phyloP scores from a whole-genome alignment of 2,329 filamentous ascomycete genomes.

The Penicillium sp. region DNA sequence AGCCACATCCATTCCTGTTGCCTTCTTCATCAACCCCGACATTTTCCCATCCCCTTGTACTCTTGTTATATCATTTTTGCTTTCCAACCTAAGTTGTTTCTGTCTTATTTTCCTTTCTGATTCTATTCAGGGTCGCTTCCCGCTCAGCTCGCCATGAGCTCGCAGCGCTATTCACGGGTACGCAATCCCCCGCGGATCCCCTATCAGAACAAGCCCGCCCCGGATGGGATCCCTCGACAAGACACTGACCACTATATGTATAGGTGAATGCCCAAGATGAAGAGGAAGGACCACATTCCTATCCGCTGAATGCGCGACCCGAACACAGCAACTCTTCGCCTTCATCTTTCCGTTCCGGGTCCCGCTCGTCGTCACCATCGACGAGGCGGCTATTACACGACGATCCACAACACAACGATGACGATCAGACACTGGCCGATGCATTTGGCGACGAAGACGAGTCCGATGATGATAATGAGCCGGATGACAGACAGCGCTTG shows the following conservation, averaged over 20 bases:
- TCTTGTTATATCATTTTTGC: slow-evolving; percentile 18
- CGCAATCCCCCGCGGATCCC: slow-evolving; percentile 25
- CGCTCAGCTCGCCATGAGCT: slow-evolving; percentile 48
- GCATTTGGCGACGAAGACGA: slow-evolving; percentile 84
- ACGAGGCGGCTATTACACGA: slow-evolving; percentile 53
- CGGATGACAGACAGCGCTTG: slow-evolving; percentile 80
- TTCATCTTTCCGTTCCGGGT: slow-evolving; percentile 89
- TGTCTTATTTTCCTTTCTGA: slow-evolving; percentile 20
- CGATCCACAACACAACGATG: slow-evolving; percentile 53
- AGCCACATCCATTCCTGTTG: slow-evolving; percentile 24
- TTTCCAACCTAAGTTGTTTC: slow-evolving; percentile 9
- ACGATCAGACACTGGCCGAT: slow-evolving; percentile 82
- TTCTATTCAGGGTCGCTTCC: slow-evolving; percentile 16
- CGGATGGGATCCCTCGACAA: slow-evolving; percentile 14
- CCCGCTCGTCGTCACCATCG: slow-evolving; percentile 68
- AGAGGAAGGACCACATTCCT: slow-evolving; percentile 37
- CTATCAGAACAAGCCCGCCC: slow-evolving; percentile 8
- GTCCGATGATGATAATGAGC: slow-evolving; percentile 65
- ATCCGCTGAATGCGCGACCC: slow-evolving; percentile 30
- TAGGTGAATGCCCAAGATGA: slow-evolving; percentile 48
- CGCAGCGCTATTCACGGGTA: slow-evolving; percentile 51
- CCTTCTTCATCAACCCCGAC: slow-evolving; percentile 19
- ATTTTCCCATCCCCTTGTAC: slow-evolving; percentile 21
- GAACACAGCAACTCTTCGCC: slow-evolving; percentile 42
- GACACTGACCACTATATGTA: slow-evolving; percentile 10